Evolutionary conservation across 805 yeast genomes (phyloP).

Genomic region (Hemisphaericaspora nanyangensis): DNA sequence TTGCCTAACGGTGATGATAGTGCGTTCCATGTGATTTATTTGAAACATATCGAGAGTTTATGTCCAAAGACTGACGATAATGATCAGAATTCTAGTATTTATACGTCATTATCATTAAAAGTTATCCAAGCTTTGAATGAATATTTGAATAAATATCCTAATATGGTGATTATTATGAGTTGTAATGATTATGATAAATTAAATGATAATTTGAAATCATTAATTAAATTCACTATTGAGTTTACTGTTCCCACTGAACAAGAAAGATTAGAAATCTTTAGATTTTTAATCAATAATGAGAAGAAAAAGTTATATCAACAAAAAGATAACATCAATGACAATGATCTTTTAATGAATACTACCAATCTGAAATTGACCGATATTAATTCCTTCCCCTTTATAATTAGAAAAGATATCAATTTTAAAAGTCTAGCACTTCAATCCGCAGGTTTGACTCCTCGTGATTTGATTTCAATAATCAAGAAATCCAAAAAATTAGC

Average conservation of each 20-base stretch:
- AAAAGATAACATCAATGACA: background rate
- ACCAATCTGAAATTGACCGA: background rate
- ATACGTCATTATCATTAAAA: constrained; percentile 48
- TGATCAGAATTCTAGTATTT: constrained; percentile 35
- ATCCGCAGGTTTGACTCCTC: constrained; percentile 89
- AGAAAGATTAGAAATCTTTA: constrained; percentile 67
- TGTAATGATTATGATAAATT: constrained; percentile 70
- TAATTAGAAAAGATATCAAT: constrained; percentile 45
- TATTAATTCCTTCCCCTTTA: constrained; percentile 13
- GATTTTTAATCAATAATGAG: constrained; percentile 38
- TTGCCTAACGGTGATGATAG: constrained; percentile 18
- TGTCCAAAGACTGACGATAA: constrained; percentile 64
- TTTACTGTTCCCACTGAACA: constrained; percentile 74
- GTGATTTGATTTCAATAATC: constrained; percentile 72
- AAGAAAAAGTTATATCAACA: background rate
- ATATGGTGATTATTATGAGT: constrained; percentile 54
- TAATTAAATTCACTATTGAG: constrained; percentile 71
- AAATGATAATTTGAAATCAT: constrained; percentile 60
- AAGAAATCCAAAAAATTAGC: constrained; percentile 60
- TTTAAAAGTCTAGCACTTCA: constrained; percentile 64
- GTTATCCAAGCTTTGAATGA: constrained; percentile 56
- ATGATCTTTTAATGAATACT: background rate
- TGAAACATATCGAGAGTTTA: constrained; percentile 75
- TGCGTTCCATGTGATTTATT: constrained; percentile 44
- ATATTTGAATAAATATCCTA: constrained; percentile 39